phyloP scores from a whole-genome alignment of 805 yeast species.

The Teunomyces pallodes region DNA sequence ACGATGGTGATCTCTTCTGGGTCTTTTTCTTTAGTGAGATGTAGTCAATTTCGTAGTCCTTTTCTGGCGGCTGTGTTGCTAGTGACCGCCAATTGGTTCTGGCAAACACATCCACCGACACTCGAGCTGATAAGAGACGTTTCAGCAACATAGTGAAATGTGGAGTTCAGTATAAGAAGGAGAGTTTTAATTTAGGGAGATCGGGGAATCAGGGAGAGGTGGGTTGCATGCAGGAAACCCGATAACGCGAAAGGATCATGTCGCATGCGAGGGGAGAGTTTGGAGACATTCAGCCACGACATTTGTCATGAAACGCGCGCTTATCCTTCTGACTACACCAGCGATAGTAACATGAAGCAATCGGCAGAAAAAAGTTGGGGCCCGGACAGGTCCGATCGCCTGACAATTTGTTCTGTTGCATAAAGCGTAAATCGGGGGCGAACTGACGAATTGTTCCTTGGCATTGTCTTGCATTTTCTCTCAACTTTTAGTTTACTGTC shows the following conservation, averaged over 20 bases:
- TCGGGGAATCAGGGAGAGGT: not conserved
- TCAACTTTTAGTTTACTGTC: too few species aligned
- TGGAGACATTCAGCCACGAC: too few species aligned
- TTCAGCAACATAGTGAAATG: slow-evolving; percentile 1
- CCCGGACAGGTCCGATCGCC: not conserved
- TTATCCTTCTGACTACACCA: too few species aligned
- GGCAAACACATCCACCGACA: not conserved
- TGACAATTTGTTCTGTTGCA: not conserved
- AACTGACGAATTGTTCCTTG: not conserved
- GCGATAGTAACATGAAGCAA: too few species aligned
- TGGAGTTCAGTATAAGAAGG: not conserved
- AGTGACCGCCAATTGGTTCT: not conserved
- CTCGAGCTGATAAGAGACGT: not conserved
- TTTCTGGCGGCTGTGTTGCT: slow-evolving; percentile 4
- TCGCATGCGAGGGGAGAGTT: too few species aligned
- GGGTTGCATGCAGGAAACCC: slow-evolving; percentile 1
- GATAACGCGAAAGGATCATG: slow-evolving; percentile 1
- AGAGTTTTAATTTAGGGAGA: not conserved
- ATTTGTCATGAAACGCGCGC: too few species aligned
- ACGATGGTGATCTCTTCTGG: not conserved
- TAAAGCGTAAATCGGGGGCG: not conserved
- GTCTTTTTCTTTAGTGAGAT: slow-evolving; percentile 10
- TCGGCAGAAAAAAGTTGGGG: not conserved
- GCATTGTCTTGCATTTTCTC: not conserved
- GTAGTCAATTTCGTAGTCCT: slow-evolving; percentile 11